These are phyloP conservation scores for Corymbia calophylla DNA, from an alignment of 441 rosid species.

Conservation along the genomic window DNA sequence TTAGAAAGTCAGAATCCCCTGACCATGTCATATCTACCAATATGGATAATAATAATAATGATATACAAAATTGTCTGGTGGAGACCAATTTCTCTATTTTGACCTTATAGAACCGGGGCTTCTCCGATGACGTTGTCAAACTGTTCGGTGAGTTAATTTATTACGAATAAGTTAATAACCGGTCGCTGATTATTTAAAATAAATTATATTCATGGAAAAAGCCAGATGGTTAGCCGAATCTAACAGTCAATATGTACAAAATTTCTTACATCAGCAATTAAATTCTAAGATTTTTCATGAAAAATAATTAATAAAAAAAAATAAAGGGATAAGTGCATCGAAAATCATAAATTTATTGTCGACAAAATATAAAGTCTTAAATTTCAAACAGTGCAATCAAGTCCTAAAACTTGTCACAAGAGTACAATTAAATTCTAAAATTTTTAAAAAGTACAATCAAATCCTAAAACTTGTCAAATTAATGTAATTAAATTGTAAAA, in stretches of 20 bases:
- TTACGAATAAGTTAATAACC: not conserved
- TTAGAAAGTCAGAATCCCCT: not conserved
- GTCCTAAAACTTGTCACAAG: fast-evolving
- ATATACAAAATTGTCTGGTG: not conserved
- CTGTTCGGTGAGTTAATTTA: not conserved
- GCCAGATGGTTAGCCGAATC: not conserved
- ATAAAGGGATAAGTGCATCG: not conserved
- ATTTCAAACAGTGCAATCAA: fast-evolving
- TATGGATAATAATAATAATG: not conserved
- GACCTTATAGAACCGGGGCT: not conserved
- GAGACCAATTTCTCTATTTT: not conserved
- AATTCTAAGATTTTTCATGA: too few species aligned
- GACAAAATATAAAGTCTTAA: too few species aligned
- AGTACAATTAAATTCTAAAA: too few species aligned
- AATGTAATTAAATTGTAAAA: fast-evolving
- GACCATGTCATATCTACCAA: not conserved
- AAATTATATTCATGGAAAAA: not conserved
- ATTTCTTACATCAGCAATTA: not conserved
- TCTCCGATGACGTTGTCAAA: not conserved
- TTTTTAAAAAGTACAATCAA: too few species aligned
- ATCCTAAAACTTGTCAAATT: too few species aligned
- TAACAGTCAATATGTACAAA: not conserved
- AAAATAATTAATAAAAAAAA: not conserved
- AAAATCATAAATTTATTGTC: too few species aligned
- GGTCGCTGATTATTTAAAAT: not conserved